A percentile compares a stretch with the other conserved stretches of the same genome.
Evolutionary conservation across 805 yeast species (phyloP).

Genomic region (Zygosaccharomyces bailii): DNA sequence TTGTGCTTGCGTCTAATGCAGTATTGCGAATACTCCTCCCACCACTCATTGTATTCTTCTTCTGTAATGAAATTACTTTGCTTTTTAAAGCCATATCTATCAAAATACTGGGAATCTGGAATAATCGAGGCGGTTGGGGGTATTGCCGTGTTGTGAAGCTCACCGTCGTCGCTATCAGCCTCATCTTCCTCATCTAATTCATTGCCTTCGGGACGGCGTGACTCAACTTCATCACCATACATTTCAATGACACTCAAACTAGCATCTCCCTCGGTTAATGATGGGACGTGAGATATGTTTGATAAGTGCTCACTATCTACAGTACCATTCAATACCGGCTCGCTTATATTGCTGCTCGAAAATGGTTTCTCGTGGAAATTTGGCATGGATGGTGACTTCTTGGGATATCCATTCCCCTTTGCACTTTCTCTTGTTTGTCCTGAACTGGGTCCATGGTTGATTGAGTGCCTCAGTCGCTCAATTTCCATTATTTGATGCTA

Average conservation of each 20-base stretch:
- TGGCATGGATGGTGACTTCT: conserved; percentile 26
- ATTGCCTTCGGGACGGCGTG: conserved; percentile 10
- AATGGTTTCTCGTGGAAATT: conserved; percentile 18
- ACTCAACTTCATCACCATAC: conserved; percentile 34
- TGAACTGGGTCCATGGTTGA: conserved; percentile 10
- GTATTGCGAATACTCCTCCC: conserved; percentile 61
- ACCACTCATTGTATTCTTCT: conserved; percentile 71
- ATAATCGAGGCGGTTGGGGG: conserved; percentile 5
- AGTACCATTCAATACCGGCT: conserved; percentile 11
- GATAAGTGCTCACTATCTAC: not conserved
- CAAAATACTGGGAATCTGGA: conserved; percentile 39
- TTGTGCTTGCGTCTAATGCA: conserved; percentile 63
- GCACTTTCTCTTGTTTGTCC: conserved; percentile 1
- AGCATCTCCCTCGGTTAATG: conserved; percentile 26
- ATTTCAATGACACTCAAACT: conserved; percentile 39
- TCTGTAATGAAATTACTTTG: conserved; percentile 50
- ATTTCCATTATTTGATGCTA: conserved; percentile 9
- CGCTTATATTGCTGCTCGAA: conserved; percentile 11
- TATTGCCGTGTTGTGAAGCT: conserved; percentile 1
- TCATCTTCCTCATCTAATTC: conserved; percentile 12
- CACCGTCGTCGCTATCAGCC: conserved; percentile 11
- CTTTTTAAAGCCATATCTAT: conserved; percentile 86
- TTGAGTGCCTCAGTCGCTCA: conserved; percentile 13
- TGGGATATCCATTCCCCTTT: conserved; percentile 9
- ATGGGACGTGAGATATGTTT: conserved; percentile 6